Base-by-base conservation (phyloP, 1,139 yeast species). In the Groenewaldozyma auringiensis region DNA sequence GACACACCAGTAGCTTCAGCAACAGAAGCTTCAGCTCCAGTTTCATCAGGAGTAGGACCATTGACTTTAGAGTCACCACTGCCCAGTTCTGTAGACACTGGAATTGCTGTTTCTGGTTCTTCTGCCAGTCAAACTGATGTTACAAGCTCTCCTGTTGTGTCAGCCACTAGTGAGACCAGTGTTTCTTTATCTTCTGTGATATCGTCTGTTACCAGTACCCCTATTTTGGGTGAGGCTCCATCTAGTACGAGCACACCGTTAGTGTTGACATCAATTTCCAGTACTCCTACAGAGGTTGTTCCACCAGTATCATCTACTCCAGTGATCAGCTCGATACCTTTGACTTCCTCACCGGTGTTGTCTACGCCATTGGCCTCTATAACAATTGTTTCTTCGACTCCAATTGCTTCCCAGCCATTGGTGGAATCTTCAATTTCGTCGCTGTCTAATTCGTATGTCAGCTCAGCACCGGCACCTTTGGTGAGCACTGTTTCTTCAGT, bases 161-260 rank as follows among this genome's bases (percentile, higher is more conserved):
- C 9, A 8, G 29, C 9, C 29, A 25, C 29, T 25, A 11, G 6
- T 6, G 11, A 25, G 11, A 6, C 29, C 29, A 25, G 29, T 25
- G 6, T 8, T 25, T 25, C 29, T 25, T 6, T 25, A 11, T 6
- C 11, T 25, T 25, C 29, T 8, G 6, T 11, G 9, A 25, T 6
- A 6, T 25, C 29, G 6, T 6, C 29, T 8, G 29, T 25, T 25
- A 8, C 29, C 6, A 11, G 29, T 11, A 25, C 9, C 11, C 6
- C 9, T 11, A 8, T 11, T 6, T 11, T 36, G 25, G 39, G 22
- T 31, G 21, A 2, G 8, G 37, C 21, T 41, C 27, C 37, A 21
- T 35, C 47, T 4, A 44, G 45, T 22, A 20, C 45, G 14, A 29
- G 37, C 9, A 25, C 21, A 11, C 33, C 42, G 6, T n/a, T 20